phyloP scores from a whole-genome alignment of 495 filamentous ascomycete species.

The Cladorrhinum samala region DNA sequence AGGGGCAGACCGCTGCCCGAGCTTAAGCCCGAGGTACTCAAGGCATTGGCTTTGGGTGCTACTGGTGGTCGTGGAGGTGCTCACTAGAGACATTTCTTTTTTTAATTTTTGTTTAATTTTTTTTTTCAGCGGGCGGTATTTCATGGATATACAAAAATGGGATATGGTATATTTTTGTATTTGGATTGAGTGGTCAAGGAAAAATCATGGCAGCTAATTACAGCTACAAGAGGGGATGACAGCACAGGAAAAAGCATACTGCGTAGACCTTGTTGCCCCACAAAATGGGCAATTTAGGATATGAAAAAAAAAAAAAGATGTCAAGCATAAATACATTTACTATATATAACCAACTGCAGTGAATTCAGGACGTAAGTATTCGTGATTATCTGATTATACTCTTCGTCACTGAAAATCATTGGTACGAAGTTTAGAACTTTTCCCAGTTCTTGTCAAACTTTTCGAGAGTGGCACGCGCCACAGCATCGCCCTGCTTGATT shows the following conservation, averaged over 20 bases:
- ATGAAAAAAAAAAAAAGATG: no score
- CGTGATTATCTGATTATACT: no score
- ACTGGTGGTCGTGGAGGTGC: constrained; percentile 27
- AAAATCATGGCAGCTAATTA: no score
- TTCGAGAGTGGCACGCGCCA: constrained; percentile 18
- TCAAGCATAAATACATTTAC: no score
- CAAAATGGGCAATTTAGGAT: no score
- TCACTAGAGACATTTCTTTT: constrained; percentile 10
- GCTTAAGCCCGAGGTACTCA: constrained; percentile 46
- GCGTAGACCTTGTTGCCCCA: no score
- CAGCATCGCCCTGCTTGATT: constrained; percentile 17
- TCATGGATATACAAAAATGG: not conserved
- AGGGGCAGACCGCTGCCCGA: constrained; percentile 44
- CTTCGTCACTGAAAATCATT: no score
- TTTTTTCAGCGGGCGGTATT: not conserved
- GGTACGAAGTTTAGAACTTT: constrained; percentile 19
- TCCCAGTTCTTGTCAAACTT: constrained; percentile 24
- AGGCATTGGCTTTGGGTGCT: constrained; percentile 32
- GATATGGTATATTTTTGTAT: not conserved
- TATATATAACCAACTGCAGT: no score
- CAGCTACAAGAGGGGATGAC: no score
- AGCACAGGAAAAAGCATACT: no score
- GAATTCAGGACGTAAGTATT: no score
- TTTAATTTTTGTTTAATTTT: not conserved
- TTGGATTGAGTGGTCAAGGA: no score